These are phyloP conservation scores for Gentiana macrophylla DNA, from an alignment of 257 asterid species.

Conservation along the genomic window DNA sequence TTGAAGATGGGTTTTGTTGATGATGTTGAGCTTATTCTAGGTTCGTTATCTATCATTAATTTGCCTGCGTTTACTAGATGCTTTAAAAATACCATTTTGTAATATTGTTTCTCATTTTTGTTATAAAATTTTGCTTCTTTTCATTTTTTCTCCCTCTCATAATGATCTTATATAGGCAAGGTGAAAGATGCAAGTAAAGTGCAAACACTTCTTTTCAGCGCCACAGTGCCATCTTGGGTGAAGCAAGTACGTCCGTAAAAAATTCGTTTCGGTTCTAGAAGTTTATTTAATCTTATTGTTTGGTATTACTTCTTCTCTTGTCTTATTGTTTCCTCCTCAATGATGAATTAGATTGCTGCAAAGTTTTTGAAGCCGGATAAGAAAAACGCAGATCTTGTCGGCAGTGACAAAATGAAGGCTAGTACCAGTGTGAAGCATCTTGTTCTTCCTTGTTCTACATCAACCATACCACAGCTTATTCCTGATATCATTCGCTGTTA, in stretches of 20 bases:
- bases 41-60: constrained; percentile 23
- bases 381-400: constrained; percentile 86
- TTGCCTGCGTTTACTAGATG: not conserved
- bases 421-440: constrained; percentile 80
- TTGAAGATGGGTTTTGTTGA: constrained; percentile 98
- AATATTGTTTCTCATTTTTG: not conserved
- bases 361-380: constrained; percentile 73
- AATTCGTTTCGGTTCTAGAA: no score
- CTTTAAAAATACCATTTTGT: not conserved
- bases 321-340: constrained; percentile 10
- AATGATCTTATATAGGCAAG: constrained; percentile 41
- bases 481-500: constrained; percentile 94
- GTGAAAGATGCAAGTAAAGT: constrained; percentile 76
- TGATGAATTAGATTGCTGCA: constrained; percentile 43
- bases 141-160: no score
- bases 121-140: not conserved
- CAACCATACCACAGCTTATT: constrained; percentile 83
- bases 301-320: not conserved
- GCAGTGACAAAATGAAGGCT: constrained; percentile 97
- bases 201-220: constrained; percentile 95
- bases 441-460: constrained; percentile 79
- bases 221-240: constrained; percentile 89
- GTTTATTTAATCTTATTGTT: no score
- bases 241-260: constrained; percentile 36
- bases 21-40: constrained; percentile 92